Base-by-base conservation (phyloP, 768 basidiomycete species). In the Bullera alba region DNA sequence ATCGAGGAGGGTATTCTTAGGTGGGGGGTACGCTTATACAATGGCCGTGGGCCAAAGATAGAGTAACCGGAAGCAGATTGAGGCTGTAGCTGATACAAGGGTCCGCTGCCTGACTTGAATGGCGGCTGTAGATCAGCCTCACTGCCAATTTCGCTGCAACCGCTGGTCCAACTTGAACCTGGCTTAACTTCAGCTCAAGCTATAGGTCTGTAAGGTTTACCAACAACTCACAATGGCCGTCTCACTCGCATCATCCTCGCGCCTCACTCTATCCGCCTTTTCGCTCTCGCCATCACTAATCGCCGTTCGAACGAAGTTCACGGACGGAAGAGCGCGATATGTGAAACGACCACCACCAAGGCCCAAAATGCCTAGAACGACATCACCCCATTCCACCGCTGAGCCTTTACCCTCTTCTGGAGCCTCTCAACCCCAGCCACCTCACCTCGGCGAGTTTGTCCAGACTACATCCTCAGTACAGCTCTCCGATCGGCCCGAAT, bases 401-500 rank as follows among this genome's bases (percentile, higher is more conserved):
- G 25, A 26, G 12, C 27, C 23, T 26, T 26, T 23, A 12, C 25
- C 27, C 28, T 28, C 6, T 25, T 21, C 42, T 27, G 42, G 42
- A 7, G 23, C 27, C 15, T 6, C 23, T 26, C 23, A 43, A 7
- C 42, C 22, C 23, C 42, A 25, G 23, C 27, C 27, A 26, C 10
- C 22, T 12, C 22, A 26, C 6, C 23, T 43, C 26, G 23, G 23
- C 42, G 23, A 25, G 19, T 26, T 26, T 25, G 27, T 43, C 27
- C 27, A 42, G 43, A 15, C 38, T 42, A 23, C 46, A 14, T 15
- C 19, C 3, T 30, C 50, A 5, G 30, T 48, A 10, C 2, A 19
- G 28, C 48, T 67, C 15, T n/a, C n/a, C n/a, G 29, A 41, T 22
- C 56, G 56, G 38, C 35, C 62, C 23, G 50, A 49, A 1, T 28